Evolutionary conservation across 2,329 filamentous ascomycete genomes (phyloP).

Genomic region (Monilinia vaccinii-corymbosi): DNA sequence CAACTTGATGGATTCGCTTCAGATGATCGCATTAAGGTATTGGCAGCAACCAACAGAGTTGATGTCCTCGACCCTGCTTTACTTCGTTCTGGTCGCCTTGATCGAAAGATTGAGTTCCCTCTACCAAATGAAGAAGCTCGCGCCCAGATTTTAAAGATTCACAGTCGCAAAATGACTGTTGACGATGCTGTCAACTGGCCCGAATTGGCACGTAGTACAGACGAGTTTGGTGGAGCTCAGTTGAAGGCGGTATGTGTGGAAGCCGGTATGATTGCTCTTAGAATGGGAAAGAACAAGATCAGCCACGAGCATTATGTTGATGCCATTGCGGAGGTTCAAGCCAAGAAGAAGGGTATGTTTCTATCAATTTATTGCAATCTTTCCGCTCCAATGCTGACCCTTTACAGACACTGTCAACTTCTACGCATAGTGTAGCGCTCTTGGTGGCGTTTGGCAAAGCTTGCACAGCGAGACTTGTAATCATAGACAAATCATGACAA

Average conservation of each 20-base stretch:
- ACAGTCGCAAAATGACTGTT: constrained; percentile 97
- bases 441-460: constrained; percentile 22
- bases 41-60: constrained; percentile 89
- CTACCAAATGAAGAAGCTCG: constrained; percentile 95
- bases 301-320: constrained; percentile 98
- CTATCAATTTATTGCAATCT: constrained; percentile 19
- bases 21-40: constrained; percentile 91
- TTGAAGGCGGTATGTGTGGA: constrained; percentile 98
- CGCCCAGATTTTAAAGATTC: constrained; percentile 94
- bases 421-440: constrained; percentile 22
- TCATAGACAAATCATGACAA: constrained; percentile 25
- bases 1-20: constrained; percentile 97
- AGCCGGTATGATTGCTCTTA: constrained; percentile 96
- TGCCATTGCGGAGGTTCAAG: constrained; percentile 91
- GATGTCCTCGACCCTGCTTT: constrained; percentile 90
- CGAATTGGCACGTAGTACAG: constrained; percentile 89
- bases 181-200: constrained; percentile 91
- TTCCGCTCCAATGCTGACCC: constrained; percentile 16
- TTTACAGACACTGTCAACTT: constrained; percentile 25
- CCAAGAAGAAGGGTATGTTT: constrained; percentile 54
- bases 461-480: constrained; percentile 24
- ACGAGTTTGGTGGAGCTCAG: constrained; percentile 97
- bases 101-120: constrained; percentile 97
- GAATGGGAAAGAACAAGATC: constrained; percentile 92
- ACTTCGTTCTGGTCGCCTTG: constrained; percentile 82